These are phyloP conservation scores for Rhinocladiella similis DNA, from an alignment of 2,329 filamentous ascomycete species.

Conservation along the genomic window DNA sequence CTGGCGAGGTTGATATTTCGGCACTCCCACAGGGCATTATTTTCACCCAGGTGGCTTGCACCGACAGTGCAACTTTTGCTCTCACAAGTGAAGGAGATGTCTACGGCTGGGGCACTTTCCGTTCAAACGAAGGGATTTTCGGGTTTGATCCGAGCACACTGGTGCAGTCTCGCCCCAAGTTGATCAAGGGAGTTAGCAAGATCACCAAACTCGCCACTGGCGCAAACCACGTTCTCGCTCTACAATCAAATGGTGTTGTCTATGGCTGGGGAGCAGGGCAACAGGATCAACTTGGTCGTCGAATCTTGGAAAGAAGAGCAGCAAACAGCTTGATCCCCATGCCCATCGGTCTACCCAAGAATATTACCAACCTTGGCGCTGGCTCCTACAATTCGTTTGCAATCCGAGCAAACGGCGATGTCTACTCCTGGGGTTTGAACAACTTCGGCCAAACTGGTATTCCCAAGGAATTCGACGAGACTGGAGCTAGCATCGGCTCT, in stretches of 20 bases:
- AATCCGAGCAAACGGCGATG: constrained; percentile 61
- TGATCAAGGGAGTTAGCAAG: constrained; percentile 60
- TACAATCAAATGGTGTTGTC: constrained; percentile 65
- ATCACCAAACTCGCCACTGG: constrained; percentile 65
- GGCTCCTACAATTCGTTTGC: constrained; percentile 83
- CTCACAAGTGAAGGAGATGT: constrained; percentile 73
- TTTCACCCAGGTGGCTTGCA: constrained; percentile 68
- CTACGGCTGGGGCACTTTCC: constrained; percentile 83
- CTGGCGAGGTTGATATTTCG: constrained; percentile 54
- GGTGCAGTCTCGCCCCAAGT: constrained; percentile 42
- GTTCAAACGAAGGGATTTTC: constrained; percentile 61
- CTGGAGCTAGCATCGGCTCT: constrained; percentile 67
- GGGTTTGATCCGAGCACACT: constrained; percentile 51
- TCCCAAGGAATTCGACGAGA: constrained; percentile 43
- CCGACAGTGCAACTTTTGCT: constrained; percentile 74
- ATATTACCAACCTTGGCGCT: constrained; percentile 60
- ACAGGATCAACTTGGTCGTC: constrained; percentile 67
- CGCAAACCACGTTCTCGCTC: constrained; percentile 69
- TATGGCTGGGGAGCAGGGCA: constrained; percentile 73
- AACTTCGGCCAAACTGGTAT: constrained; percentile 80
- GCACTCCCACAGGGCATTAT: constrained; percentile 62
- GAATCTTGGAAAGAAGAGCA: constrained; percentile 59
- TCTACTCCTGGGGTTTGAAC: constrained; percentile 84
- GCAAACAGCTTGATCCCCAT: constrained; percentile 51
- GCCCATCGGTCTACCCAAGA: constrained; percentile 54